phyloP scores from a whole-genome alignment of 768 basidiomycete species.

The Lyophyllum decastes region DNA sequence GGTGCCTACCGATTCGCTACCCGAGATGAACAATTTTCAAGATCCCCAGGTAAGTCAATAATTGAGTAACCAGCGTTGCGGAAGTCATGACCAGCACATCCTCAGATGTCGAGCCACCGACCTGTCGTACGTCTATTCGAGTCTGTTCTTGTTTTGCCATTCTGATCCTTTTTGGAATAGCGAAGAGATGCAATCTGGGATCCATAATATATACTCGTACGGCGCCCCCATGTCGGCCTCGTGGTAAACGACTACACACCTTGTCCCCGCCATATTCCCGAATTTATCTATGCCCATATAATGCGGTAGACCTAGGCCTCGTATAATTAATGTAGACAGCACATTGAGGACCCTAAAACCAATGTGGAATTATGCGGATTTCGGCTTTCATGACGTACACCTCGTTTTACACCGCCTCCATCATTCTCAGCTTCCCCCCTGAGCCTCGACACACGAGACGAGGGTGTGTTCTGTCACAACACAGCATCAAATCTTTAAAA shows the following conservation, averaged over 20 bases:
- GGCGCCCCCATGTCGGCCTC: neutral
- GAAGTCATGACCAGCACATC: neutral
- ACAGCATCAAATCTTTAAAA: neutral
- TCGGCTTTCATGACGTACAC: too few relatives aligned
- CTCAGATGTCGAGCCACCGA: constrained; percentile 17
- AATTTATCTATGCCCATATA: neutral
- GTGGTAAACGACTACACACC: neutral
- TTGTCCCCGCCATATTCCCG: neutral
- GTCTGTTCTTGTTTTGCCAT: neutral
- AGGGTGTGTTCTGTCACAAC: neutral
- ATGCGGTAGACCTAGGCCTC: neutral
- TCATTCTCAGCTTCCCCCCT: neutral
- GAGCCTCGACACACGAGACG: neutral
- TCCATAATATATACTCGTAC: constrained; percentile 12
- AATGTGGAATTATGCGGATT: too few relatives aligned
- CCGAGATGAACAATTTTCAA: constrained; percentile 40
- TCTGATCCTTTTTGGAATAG: neutral
- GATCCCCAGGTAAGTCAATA: constrained; percentile 30
- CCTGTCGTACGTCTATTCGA: constrained; percentile 10
- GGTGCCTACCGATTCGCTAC: constrained; percentile 7
- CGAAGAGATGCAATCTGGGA: constrained; percentile 12
- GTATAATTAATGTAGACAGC: neutral
- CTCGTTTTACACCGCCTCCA: too few relatives aligned
- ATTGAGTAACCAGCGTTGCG: neutral
- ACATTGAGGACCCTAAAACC: too few relatives aligned